These are phyloP conservation scores for Shiraia sp. DNA, from an alignment of 2,329 filamentous ascomycete species.

Conservation along the genomic window DNA sequence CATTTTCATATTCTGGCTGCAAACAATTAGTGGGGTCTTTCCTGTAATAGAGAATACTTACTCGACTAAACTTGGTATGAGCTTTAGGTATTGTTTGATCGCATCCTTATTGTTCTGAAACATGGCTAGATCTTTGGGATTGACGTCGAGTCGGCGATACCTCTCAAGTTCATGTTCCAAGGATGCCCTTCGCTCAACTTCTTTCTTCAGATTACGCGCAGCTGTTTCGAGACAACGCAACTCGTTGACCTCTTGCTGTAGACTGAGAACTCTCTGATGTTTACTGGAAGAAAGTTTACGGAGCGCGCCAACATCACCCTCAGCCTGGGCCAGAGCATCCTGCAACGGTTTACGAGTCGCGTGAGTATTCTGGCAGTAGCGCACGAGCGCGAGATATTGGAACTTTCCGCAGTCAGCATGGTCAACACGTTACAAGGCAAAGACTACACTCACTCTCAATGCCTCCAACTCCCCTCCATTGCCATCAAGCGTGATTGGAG, in stretches of 20 bases:
- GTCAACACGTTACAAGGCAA: neutral
- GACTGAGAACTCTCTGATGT: constrained; percentile 33
- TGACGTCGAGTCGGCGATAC: constrained; percentile 17
- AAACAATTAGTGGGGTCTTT: constrained; percentile 10
- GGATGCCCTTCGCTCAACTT: constrained; percentile 20
- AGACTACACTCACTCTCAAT: constrained; percentile 41
- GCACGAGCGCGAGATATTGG: constrained; percentile 47
- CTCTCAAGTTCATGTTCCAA: constrained; percentile 24
- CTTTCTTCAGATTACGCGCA: constrained; percentile 11
- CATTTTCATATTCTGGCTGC: constrained; percentile 37
- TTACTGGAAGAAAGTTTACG: constrained; percentile 42
- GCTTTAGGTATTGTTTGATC: constrained; percentile 32
- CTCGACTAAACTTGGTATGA: constrained; percentile 33
- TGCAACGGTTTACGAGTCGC: constrained; percentile 21
- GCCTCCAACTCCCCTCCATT: constrained; percentile 46
- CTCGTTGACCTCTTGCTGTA: constrained; percentile 26
- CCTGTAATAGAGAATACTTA: constrained; percentile 8
- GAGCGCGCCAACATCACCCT: constrained; percentile 30
- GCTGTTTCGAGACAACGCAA: constrained; percentile 13
- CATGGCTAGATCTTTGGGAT: constrained; percentile 21
- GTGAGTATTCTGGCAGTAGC: constrained; percentile 30
- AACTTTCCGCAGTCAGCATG: constrained; percentile 44
- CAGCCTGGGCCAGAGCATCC: constrained; percentile 12
- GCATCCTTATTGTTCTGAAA: constrained; percentile 26
- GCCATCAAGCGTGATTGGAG: constrained; percentile 49